These are phyloP conservation scores for Cytospora chrysosperma DNA, from an alignment of 2,329 filamentous ascomycete species.

Conservation along the genomic window DNA sequence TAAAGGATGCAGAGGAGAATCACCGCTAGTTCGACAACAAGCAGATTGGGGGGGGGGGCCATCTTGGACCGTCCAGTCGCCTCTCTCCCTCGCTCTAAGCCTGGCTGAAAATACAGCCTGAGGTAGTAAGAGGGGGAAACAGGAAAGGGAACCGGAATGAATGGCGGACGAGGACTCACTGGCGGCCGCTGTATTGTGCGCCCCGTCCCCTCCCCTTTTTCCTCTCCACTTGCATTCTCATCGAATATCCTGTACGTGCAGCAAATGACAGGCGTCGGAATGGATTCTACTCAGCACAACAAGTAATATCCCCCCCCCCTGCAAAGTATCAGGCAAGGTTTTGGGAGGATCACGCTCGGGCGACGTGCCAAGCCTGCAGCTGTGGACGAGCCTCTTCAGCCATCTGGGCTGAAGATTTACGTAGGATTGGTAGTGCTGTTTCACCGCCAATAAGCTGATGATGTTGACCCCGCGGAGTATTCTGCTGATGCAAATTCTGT, in stretches of 20 bases:
- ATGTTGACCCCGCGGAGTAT: neutral
- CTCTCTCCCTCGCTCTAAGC: neutral
- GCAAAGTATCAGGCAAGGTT: neutral
- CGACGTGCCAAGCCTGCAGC: neutral
- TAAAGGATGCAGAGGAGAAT: neutral
- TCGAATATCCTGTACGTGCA: neutral
- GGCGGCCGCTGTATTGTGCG: neutral
- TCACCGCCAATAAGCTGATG: neutral
- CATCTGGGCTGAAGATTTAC: neutral
- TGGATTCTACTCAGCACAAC: neutral
- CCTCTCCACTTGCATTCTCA: no score
- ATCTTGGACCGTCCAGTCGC: neutral
- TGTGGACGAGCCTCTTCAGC: neutral
- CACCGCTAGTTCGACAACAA: neutral
- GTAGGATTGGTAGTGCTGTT: neutral
- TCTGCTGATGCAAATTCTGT: neutral
- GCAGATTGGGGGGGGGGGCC: neutral
- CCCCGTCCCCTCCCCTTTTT: no score
- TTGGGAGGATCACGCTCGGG: neutral
- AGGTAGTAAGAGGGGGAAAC: neutral
- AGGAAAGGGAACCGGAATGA: neutral
- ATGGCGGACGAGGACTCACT: neutral
- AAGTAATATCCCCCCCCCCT: neutral
- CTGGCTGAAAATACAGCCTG: neutral
- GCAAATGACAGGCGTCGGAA: neutral